Base-by-base conservation (phyloP, 2,329 filamentous ascomycete genomes). In the Talaromyces sp. region DNA sequence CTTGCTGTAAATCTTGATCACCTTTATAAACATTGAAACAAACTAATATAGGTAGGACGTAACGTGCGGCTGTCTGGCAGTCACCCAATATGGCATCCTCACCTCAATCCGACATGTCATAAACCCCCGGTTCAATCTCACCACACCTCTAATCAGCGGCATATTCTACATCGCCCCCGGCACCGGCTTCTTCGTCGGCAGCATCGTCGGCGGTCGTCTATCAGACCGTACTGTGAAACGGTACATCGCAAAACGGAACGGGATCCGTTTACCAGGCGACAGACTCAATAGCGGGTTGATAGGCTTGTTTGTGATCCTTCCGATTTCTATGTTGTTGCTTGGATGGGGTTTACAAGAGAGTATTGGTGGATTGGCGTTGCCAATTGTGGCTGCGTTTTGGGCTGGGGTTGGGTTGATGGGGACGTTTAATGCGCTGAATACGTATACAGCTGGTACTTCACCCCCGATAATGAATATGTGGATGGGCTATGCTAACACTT, bases 161-260 rank as follows among this genome's bases (percentile, higher is more conserved):
- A 82, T 92, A 2, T 91, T 93, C 78, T 93, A 92, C 73, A 85
- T 92, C 33, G 88, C 89, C 0, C 90, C 90, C 0, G 90, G 89
- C 2, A 83, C 82, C 37, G 90, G 90, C 0, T 92, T 91, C 70
- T 76, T 92, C 0, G 60, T 87, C 0, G 89, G 90, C 1, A 90
- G 88, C 1, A 85, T 91, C 70, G 78, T 90, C 60, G 90, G 90
- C 22, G 90, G 90, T 1, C 83, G 85, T 27, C 88, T 87, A 75
- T 88, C 90, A 0, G 90, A 92, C 73, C 80, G 82, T 62, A 84
- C 86, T 0, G 89, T 91, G 13, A 85, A 84, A 66, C 82, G 81
- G 59, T 91, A 85, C 78, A 90, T 90, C 56, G 73, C 74, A 3
- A 87, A 85, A 65, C 82, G 79, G 5, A 67, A 72, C n/a, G 88